A percentile compares a stretch with the other conserved stretches of the same genome.
These are phyloP conservation scores for Chaetomium tenue DNA, from an alignment of 495 filamentous ascomycete species.

Conservation along the genomic window DNA sequence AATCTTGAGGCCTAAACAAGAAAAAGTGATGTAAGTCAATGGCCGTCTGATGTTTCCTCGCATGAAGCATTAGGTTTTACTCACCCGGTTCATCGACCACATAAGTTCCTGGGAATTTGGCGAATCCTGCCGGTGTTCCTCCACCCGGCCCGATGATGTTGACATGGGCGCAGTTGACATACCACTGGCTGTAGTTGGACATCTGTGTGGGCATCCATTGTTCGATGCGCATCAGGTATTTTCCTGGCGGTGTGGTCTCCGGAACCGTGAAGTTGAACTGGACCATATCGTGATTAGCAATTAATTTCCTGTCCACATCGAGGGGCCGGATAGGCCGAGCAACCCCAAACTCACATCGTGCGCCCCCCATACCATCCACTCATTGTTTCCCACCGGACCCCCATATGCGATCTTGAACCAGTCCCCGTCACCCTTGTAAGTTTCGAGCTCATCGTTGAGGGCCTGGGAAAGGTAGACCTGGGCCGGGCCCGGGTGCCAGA, in stretches of 20 bases:
- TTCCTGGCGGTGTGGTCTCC: constrained; percentile 36
- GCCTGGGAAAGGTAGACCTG: constrained; percentile 29
- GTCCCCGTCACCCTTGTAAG: constrained; percentile 30
- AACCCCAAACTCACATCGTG: background rate
- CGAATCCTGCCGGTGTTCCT: constrained; percentile 8
- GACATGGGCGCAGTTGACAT: constrained; percentile 11
- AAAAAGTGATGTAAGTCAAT: background rate
- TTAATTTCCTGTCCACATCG: background rate
- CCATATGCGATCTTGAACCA: constrained; percentile 36
- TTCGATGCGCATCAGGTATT: constrained; percentile 42
- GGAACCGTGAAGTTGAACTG: constrained; percentile 43
- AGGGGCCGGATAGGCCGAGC: background rate
- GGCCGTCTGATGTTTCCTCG: background rate
- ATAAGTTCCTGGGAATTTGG: constrained; percentile 2
- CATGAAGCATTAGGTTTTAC: background rate
- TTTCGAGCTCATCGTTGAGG: constrained; percentile 21
- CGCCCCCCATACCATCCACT: background rate
- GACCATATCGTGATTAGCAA: background rate
- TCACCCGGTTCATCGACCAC: background rate
- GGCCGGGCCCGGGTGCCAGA: constrained; percentile 25
- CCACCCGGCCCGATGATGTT: constrained; percentile 6
- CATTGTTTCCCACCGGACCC: constrained; percentile 3
- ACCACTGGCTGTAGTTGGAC: constrained; percentile 8
- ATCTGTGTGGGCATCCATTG: background rate
- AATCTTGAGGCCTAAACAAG: background rate